Percentiles rank a stretch among this genome's conserved stretches.
Conservation (phyloP, 805 yeast species). For the Suhomyces tanzawaensis region DNA sequence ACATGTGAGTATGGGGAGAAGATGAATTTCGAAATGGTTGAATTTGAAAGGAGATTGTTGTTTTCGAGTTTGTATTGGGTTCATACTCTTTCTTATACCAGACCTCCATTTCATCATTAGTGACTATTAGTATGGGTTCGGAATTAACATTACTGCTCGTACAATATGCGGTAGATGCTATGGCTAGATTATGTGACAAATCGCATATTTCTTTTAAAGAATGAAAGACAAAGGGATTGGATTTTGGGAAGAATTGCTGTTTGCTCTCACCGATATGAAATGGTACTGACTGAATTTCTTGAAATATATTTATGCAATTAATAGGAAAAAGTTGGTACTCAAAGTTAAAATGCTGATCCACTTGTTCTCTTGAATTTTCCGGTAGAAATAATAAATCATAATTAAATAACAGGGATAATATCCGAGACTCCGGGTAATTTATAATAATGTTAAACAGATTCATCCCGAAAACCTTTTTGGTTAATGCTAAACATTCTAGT, state of each 20-base stretch:
- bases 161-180: neutral
- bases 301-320: constrained; percentile 3
- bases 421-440: neutral
- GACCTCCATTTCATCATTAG: constrained; percentile 39
- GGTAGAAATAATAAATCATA: too few species aligned
- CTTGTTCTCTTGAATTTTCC: neutral
- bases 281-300: too few species aligned
- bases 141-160: neutral
- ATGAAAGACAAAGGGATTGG: neutral
- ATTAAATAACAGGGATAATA: too few species aligned
- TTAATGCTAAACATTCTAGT: constrained; percentile 28
- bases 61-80: constrained; percentile 25
- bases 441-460: neutral
- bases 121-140: constrained; percentile 37
- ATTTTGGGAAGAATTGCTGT: neutral
- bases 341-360: constrained; percentile 47
- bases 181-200: neutral
- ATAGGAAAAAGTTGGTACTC: constrained; percentile 24
- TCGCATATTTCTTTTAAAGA: neutral
- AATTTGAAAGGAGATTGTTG: constrained; percentile 48
- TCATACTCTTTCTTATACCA: constrained; percentile 49
- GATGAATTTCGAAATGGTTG: constrained; percentile 26
- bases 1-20: constrained; percentile 40
- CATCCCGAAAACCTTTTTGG: constrained; percentile 23
- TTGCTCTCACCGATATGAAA: too few species aligned